Evolutionary conservation across 2,329 filamentous ascomycete species (phyloP), one percentile per base, ranked within the genome.

Genomic region (Didymella sp.): DNA sequence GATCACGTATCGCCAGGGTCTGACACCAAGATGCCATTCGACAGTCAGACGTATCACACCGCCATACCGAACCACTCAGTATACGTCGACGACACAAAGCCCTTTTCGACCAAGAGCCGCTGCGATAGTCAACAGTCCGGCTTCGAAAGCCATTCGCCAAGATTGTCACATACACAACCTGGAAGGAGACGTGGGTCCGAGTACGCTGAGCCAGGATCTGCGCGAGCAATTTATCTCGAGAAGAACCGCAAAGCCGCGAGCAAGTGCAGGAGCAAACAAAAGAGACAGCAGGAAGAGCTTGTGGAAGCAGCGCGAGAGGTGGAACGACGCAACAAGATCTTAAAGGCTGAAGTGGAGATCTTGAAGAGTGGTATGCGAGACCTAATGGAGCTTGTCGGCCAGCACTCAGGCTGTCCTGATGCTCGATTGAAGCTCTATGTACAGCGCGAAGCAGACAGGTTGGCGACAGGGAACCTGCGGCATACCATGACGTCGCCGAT

Each of bases 171-270:
- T 7, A 15, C 51, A 2, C 28, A 49, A 7, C 12, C 28, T 4
- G 53, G 60, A 19, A 57, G 67, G 17, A 60, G 64, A 44, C 61
- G 63, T 30, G 63, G 51, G 11, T 64, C 60, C 2, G 61, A 64
- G 11, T 60, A 61, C 22, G 64, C 62, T 3, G 70, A 68, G 24
- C 63, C 67, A 1, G 66, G 65, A 6, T 70, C 71, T 7, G 70
- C 68, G 28, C 60, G 72, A 13, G 70, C 67, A 6, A 55, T 69
- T n/a, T 73, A 73, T 63, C 80, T 90, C 0, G 86, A 89, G 72
- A 84, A 88, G 53, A 92, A 92, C 71, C 82, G 89, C 6, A 77
- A 88, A 6, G 89, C 89, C 0, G 89, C 89, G 1, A 89, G 85
- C 67, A 91, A 90, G 67, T 91, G 88, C 67, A 83, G 89, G 4